Conservation (phyloP, 495 filamentous ascomycete genomes). For the Talaromyces adpressus region DNA sequence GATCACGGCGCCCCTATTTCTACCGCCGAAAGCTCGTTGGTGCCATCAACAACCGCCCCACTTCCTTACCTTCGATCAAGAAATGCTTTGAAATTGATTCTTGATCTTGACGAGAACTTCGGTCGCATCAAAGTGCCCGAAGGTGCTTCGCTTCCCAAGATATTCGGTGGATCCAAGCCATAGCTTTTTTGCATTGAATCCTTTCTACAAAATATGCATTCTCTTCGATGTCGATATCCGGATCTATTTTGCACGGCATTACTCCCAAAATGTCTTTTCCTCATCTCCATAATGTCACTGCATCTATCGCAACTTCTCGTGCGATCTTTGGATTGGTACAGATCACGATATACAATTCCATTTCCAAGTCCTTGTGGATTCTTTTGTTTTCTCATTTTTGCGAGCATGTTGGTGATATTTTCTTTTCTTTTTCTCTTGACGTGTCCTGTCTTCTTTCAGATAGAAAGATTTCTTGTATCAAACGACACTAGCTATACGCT, state of each 20-base stretch:
- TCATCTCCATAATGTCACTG: background rate
- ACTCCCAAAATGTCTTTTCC: background rate
- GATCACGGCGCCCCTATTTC: slow-evolving; percentile 39
- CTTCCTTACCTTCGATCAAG: slow-evolving; percentile 79
- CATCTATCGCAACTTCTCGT: background rate
- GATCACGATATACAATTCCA: background rate
- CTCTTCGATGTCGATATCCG: slow-evolving; percentile 3
- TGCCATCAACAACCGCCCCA: slow-evolving; percentile 53
- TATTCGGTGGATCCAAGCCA: slow-evolving; percentile 28
- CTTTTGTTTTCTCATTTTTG: background rate
- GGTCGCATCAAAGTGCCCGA: slow-evolving; percentile 57
- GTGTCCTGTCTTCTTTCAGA: slow-evolving; percentile 6
- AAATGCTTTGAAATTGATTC: slow-evolving; percentile 94
- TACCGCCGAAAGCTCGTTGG: slow-evolving; percentile 26
- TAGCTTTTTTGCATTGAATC: slow-evolving; percentile 11
- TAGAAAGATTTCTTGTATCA: slow-evolving; percentile 7
- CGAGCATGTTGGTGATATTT: background rate
- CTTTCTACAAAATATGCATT: background rate
- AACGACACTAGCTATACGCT: background rate
- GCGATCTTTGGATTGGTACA: background rate
- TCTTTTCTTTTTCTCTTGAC: background rate
- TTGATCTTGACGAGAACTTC: slow-evolving; percentile 90
- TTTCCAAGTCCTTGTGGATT: background rate
- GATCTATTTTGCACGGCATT: background rate
- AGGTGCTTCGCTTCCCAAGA: slow-evolving; percentile 38